Conservation (phyloP, 495 filamentous ascomycete genomes). For the Zalerion maritima region DNA sequence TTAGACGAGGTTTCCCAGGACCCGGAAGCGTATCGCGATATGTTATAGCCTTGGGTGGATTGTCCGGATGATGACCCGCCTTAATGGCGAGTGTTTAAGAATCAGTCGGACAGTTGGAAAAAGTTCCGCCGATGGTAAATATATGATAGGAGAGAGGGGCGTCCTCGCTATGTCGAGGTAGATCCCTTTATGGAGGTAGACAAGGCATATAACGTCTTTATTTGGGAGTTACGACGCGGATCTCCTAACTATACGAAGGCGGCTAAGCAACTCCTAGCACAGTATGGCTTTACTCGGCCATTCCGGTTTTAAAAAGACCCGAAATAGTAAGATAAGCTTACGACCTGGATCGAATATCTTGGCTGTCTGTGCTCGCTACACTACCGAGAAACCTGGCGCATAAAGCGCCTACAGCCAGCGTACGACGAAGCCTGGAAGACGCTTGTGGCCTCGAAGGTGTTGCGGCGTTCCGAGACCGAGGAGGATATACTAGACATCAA, state of each 20-base stretch:
- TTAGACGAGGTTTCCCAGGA: conserved; percentile 1
- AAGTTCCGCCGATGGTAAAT: no score
- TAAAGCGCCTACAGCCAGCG: conserved; percentile 5
- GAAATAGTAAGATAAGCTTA: conserved; percentile 12
- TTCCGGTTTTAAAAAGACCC: conserved; percentile 10
- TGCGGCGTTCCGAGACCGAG: conserved; percentile 8
- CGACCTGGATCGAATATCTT: conserved; percentile 20
- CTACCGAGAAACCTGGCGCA: conserved; percentile 4
- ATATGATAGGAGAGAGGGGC: no score
- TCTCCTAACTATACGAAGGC: no score
- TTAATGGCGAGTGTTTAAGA: no score
- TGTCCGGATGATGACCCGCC: no score
- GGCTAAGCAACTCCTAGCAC: conserved; percentile 1
- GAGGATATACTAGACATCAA: conserved; percentile 7
- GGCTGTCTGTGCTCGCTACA: conserved; percentile 8
- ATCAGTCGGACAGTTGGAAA: no score
- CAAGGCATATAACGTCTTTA: no score
- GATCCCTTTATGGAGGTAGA: no score
- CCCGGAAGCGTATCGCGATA: background rate
- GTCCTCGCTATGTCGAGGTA: no score
- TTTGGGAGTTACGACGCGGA: no score
- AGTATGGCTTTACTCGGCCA: conserved; percentile 8
- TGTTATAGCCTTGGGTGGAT: conserved; percentile 1
- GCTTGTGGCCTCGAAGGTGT: conserved; percentile 5
- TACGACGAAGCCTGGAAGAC: conserved; percentile 10